Conservation (phyloP, 768 basidiomycete genomes). For the Trametopsis cervina region DNA sequence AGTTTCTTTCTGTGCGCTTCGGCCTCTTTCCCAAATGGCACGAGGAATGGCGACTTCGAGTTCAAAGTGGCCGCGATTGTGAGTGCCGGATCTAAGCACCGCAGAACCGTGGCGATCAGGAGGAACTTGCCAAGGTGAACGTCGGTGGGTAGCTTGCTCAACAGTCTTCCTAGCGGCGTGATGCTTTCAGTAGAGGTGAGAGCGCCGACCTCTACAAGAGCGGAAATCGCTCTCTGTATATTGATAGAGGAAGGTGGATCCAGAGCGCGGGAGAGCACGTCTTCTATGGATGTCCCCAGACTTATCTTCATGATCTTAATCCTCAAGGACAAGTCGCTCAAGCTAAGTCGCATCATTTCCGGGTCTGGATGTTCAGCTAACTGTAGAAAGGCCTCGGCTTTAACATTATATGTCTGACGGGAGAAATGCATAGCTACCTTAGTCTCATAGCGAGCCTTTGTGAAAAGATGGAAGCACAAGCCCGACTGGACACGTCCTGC, state of each 20-base stretch:
- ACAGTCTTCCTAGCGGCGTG: conserved; percentile 84
- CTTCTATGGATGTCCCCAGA: conserved; percentile 80
- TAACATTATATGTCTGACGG: neutral
- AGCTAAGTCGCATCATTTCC: conserved; percentile 90
- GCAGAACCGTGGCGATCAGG: conserved; percentile 74
- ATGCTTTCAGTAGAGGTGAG: conserved; percentile 84
- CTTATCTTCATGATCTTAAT: conserved; percentile 94
- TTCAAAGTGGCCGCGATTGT: conserved; percentile 92
- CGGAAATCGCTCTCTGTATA: conserved; percentile 82
- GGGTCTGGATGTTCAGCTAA: conserved; percentile 87
- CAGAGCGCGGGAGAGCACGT: conserved; percentile 78
- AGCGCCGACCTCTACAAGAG: conserved; percentile 90
- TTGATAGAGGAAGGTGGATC: conserved; percentile 86
- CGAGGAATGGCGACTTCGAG: conserved; percentile 88
- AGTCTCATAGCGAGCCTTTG: conserved; percentile 77
- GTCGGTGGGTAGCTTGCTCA: conserved; percentile 91
- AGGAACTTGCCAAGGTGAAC: conserved; percentile 95
- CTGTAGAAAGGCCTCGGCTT: conserved; percentile 34
- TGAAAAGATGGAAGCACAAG: conserved; percentile 94
- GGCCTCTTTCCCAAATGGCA: conserved; percentile 80
- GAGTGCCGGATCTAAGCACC: conserved; percentile 92
- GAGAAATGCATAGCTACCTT: conserved; percentile 34
- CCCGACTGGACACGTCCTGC: conserved; percentile 89
- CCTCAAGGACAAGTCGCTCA: conserved; percentile 85
- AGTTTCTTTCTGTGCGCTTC: conserved; percentile 82